Base-by-base conservation (phyloP, 805 yeast species). In the Wickerhamomyces chambardii region DNA sequence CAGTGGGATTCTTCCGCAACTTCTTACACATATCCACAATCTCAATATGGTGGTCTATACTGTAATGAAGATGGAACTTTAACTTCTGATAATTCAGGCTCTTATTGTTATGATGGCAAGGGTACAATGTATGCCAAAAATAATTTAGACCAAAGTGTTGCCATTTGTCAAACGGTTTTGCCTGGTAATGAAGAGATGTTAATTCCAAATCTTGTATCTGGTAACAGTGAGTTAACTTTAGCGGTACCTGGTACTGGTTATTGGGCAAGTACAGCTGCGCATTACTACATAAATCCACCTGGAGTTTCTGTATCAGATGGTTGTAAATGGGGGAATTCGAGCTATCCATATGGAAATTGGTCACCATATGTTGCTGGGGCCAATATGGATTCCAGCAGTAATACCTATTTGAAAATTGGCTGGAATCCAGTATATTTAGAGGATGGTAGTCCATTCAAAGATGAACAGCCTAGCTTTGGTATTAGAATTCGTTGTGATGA, bases 131-230 rank as follows among this genome's bases (percentile, higher is more conserved):
- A 56, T 24, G 83, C 73, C 84, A 64, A 47, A 55, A 10, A 77
- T 81, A 15, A 66, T 66, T 29, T 40, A 61, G 5, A 7, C 7
- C 3, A 24, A 24, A 63, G 70, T 39, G 87, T 85, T 44, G 89
- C 95, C 7, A 76, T 86, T 59, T 86, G 96, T 58, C 95, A 87
- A 63, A 86, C 95, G 8, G 95, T 87, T 6, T 67, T 87, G 38
- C 96, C 96, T 17, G 96, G 96, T 46, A 84, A 85, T 58, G 95
- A 86, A 63, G 95, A 86, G 47, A 86, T 86, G 95, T 66, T 85
- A 55, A 85, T 87, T 45, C 96, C 96, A 40, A 85, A 94, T 17
- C 55, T 68, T 36, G 75, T 80, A 38, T 68, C 61, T n/a, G 59
- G 66, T 12, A 70, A 74, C 9, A 48, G 61, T 8, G 41, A 64